Conservation (phyloP, 2,329 filamentous ascomycete genomes). For the Acrocalymma vagum region DNA sequence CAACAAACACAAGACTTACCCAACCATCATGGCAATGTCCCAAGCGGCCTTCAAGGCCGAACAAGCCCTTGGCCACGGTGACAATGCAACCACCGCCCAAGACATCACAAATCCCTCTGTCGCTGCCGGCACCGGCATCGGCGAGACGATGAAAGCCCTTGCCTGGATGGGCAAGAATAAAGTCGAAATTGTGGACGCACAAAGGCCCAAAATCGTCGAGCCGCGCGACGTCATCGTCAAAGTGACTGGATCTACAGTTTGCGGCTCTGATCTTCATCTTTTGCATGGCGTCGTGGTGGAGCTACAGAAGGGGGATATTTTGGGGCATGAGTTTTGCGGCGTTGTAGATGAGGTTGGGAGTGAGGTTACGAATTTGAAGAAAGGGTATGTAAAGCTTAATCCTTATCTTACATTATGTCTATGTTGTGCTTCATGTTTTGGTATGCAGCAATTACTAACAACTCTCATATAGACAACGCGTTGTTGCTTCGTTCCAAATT, state of each 20-base stretch:
- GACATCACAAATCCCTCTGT: slow-evolving; percentile 77
- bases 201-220: slow-evolving; percentile 77
- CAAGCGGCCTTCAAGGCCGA: slow-evolving; percentile 72
- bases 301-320: slow-evolving; percentile 60
- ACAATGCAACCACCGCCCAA: slow-evolving; percentile 71
- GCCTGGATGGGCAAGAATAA: slow-evolving; percentile 84
- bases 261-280: slow-evolving; percentile 69
- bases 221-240: slow-evolving; percentile 80
- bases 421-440: neutral
- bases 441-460: slow-evolving; percentile 34
- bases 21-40: slow-evolving; percentile 44
- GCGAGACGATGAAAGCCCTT: slow-evolving; percentile 78
- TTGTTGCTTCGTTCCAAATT: slow-evolving; percentile 89
- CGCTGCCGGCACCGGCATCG: too few species aligned
- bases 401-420: neutral
- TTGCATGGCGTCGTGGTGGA: slow-evolving; percentile 58
- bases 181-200: slow-evolving; percentile 74
- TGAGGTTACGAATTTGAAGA: slow-evolving; percentile 53
- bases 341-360: slow-evolving; percentile 57
- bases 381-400: slow-evolving; percentile 50
- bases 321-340: slow-evolving; percentile 63
- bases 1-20: slow-evolving; percentile 17
- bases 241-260: slow-evolving; percentile 73
- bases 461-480: slow-evolving; percentile 57
- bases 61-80: slow-evolving; percentile 72